Percentiles rank a stretch among this genome's conserved stretches.
phyloP scores from a whole-genome alignment of 164 flowering plant genomes.

The Liquidambar formosana region DNA sequence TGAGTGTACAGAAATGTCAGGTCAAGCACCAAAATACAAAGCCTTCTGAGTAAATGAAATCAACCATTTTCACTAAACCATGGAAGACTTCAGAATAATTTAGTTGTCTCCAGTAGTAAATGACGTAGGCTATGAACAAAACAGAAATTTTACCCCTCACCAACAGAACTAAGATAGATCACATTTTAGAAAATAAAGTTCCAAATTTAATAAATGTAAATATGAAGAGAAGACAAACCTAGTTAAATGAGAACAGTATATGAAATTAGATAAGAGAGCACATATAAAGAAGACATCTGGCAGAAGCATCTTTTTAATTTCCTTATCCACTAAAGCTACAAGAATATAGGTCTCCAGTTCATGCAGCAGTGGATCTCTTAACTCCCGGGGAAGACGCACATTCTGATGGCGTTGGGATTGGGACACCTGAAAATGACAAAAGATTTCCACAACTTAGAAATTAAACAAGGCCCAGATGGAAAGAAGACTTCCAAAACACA shows the following conservation, averaged over 20 bases:
- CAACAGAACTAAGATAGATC: background rate
- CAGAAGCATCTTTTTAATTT: constrained; percentile 42
- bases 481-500: background rate
- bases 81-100: background rate
- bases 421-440: constrained; percentile 37
- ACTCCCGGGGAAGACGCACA: constrained; percentile 63
- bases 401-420: constrained; percentile 26
- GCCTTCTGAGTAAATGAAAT: background rate
- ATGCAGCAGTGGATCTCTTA: constrained; percentile 57
- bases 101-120: background rate
- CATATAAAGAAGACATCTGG: constrained; percentile 58
- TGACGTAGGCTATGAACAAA: background rate
- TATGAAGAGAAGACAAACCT: constrained; percentile 46
- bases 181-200: background rate
- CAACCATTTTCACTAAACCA: background rate
- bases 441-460: constrained; percentile 2
- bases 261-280: constrained; percentile 64
- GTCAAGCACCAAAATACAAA: background rate
- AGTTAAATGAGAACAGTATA: constrained; percentile 45
- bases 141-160: too few species aligned
- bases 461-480: constrained; percentile 3
- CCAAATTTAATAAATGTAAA: background rate
- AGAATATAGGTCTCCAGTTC: constrained; percentile 66
- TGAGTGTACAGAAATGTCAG: background rate
- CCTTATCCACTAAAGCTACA: constrained; percentile 35